Base-by-base conservation (phyloP, 1,284 basidiomycete species). In the Sanghuangporus sanghuang region DNA sequence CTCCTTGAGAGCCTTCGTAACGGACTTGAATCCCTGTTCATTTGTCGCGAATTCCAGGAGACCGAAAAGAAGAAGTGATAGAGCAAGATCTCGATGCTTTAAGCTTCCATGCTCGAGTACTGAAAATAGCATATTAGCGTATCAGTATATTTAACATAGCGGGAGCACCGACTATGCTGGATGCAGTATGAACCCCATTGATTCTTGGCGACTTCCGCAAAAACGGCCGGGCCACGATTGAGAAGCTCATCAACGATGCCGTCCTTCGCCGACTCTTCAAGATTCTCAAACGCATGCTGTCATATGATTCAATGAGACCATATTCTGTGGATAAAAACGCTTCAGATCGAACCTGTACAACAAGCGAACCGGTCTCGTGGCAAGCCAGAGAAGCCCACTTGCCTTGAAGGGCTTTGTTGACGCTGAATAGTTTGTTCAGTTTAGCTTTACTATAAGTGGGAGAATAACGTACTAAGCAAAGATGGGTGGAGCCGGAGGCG, bases 341-440 rank as follows among this genome's bases (percentile, higher is more conserved):
- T 54, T n/a, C 36, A 39, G 46, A 6, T 36, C 70, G 40, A 65
- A 90, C 89, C 82, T 91, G 89, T 57, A 92, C 89, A 53, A 92
- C 89, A 32, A 92, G 80, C 18, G 90, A 92, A 1, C 90, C 90
- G 0, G 91, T 93, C 74, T 93, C 91, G 70, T 93, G 90, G 70
- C 91, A 92, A n/a, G 90, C 90, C 53, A 93, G 80, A 12, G 90
- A 83, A 0, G 90, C 90, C 90, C 91, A 93, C 71, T 91, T 90
- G 18, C 91, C 90, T 69, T 89, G 88, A 67, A 93, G 76, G 1
- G 90, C 89, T 68, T 86, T 89, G 74, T 93, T 93, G 68, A 93
- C 90, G 67, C 90, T 92, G 68, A 21, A 46, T 18, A 62, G 40
- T 55, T 35, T n/a, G 7, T 1, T 62, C 66, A 52, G 38, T 23